Percentiles rank a stretch among this genome's conserved stretches.
phyloP scores from a whole-genome alignment of 768 basidiomycete species.

The Tulasnella sp. region DNA sequence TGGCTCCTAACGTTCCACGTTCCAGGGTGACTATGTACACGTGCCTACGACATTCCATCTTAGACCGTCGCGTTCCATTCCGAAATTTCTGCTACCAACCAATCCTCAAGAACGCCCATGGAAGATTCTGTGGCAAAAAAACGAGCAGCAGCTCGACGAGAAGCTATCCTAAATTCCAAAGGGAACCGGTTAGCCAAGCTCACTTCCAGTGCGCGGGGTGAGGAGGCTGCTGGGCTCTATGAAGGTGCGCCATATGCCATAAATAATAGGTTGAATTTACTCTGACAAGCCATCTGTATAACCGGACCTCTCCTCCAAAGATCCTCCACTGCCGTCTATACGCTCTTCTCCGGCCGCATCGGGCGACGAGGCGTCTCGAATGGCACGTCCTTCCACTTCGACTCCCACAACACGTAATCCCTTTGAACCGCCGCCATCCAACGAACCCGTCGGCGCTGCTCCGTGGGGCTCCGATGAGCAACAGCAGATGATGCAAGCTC shows the following conservation, averaged over 20 bases:
- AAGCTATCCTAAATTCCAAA: conserved; percentile 63
- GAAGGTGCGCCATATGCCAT: conserved; percentile 38
- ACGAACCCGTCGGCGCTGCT: conserved; percentile 25
- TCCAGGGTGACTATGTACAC: no score
- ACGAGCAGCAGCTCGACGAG: conserved; percentile 66
- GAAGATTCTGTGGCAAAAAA: conserved; percentile 26
- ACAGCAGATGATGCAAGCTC: conserved; percentile 53
- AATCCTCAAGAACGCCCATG: neutral
- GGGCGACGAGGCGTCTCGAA: conserved; percentile 30
- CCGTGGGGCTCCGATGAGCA: conserved; percentile 63
- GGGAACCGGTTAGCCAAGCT: conserved; percentile 68
- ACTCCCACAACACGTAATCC: conserved; percentile 23
- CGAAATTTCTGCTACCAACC: neutral
- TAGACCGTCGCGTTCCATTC: neutral
- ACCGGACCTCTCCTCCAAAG: conserved; percentile 19
- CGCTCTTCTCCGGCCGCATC: conserved; percentile 22
- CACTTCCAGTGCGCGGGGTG: conserved; percentile 62
- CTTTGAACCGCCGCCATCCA: conserved; percentile 20
- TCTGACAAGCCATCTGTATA: neutral
- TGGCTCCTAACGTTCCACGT: no score
- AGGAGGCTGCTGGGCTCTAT: conserved; percentile 47
- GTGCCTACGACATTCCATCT: no score
- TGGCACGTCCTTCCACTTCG: conserved; percentile 21
- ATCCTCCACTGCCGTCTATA: conserved; percentile 34
- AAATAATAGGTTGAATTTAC: conserved; percentile 14